Conservation (phyloP, 2,329 filamentous ascomycete species). For the Thermothelomyces thermophilus region DNA sequence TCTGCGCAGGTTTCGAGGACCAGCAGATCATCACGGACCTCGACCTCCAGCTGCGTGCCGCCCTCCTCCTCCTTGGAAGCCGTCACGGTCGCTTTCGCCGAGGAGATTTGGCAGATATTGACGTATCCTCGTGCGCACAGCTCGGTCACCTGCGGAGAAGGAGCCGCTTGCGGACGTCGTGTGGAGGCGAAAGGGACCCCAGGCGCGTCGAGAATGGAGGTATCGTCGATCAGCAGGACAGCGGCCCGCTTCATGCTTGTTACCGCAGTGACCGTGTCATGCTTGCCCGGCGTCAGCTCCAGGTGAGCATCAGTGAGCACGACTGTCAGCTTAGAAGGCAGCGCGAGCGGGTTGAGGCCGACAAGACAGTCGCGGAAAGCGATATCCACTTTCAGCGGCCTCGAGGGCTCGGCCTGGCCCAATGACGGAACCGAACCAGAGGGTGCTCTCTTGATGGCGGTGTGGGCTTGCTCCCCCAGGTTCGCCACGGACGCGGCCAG, state of each 20-base stretch:
- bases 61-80: conserved; percentile 51
- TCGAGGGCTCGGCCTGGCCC: conserved; percentile 22
- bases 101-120: conserved; percentile 78
- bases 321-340: conserved; percentile 69
- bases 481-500: conserved; percentile 76
- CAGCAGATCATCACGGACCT: conserved; percentile 77
- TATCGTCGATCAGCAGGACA: conserved; percentile 75
- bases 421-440: conserved; percentile 24
- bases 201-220: conserved; percentile 37
- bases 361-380: conserved; percentile 73
- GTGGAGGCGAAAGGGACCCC: conserved; percentile 35
- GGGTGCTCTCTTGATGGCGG: conserved; percentile 35
- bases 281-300: conserved; percentile 58
- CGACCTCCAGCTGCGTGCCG: conserved; percentile 66
- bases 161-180: conserved; percentile 32
- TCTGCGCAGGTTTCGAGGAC: conserved; percentile 94
- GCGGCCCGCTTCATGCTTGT: conserved; percentile 73
- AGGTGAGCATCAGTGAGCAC: conserved; percentile 73
- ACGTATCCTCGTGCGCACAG: conserved; percentile 68
- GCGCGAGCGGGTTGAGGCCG: conserved; percentile 73
- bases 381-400: conserved; percentile 64
- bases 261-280: conserved; percentile 55
- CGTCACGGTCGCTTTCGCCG: conserved; percentile 63
- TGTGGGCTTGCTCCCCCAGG: conserved; percentile 58
- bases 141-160: conserved; percentile 47